Evolutionary conservation across 768 basidiomycete genomes (phyloP), one percentile per base, ranked within the genome.

Genomic region (Dioszegia crocea): DNA sequence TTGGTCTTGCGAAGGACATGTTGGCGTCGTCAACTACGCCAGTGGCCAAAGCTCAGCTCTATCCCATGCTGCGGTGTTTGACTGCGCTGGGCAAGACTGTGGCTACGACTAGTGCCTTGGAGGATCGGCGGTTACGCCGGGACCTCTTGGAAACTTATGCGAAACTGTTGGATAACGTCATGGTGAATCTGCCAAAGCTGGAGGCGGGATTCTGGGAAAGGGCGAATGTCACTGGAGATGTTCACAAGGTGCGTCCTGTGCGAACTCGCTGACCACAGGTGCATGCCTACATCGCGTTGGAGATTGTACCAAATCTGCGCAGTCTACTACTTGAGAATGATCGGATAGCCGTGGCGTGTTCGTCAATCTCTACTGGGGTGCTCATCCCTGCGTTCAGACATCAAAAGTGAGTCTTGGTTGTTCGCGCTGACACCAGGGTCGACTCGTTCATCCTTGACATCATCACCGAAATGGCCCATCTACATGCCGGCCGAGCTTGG

Each of bases 121-220:
- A 97, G 59, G 96, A 99, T 76, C 83, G 85, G 23, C 83, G 89
- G 38, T 78, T 93, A 55, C 84, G 89, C 24, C 89, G 91, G 71
- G 96, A 99, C 57, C 79, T 97, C 10, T 91, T 94, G 81, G 94
- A 97, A 63, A 86, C 83, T 4, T 96, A 88, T 69, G 83, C 84
- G 31, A 93, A 89, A 75, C 82, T 97, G 0, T 81, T 91, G 10
- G 94, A 98, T 65, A 79, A 85, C 6, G 88, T 86, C 51, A 82
- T 92, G 10, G 76, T 83, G 1, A 85, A 88, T 58, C 84, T 87
- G 8, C 3, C 49, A 1, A 55, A 51, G 19, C 57, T 66, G 16
- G 54, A 68, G n/a, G 44, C 27, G 17, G 50, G 47, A 1, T 27
- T 66, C 16, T 70, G 66, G 65, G 26, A 61, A 10, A 36, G 66